Evolutionary conservation across 169 alveolate genomes (phyloP), one percentile per base, ranked within the genome.

Genomic region (Theileria equi): DNA sequence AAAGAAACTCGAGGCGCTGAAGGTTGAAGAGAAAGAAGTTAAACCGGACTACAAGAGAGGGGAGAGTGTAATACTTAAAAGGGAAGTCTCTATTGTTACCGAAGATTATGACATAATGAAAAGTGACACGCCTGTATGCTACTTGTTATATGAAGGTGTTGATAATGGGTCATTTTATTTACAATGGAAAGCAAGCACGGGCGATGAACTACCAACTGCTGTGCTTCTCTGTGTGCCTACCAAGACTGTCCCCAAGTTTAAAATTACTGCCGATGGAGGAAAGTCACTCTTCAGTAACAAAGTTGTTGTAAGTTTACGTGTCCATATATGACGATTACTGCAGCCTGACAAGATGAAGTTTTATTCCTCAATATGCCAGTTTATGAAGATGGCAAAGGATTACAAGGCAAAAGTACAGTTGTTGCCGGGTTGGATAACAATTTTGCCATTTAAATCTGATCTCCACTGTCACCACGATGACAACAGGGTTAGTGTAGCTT

Each of bases 271-370:
- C 26, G 81, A 77, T 61, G 73, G 81, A 17, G 86, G 86, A 34
- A 64, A 81, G 34, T 44, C 81, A 3, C 63, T 38, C 28, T 29
- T 77, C 49, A 47, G 80, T 40, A 50, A 68, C 23, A 35, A 68
- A 35, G 84, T 74, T 13, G 60, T 65, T 53, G 84, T 74, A 52
- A 21, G 84, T 50, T 6, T 11, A 3, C 38, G 26, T 16, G 3
- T 3, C 19, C 21, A 47, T 41, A 6, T 25, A 17, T 11, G n/a
- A n/a, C n/a, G n/a, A n/a, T 34, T 21, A 3, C 17, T 43, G 35
- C 73, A 77, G 81, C 81, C 86, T 29, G 81, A 66, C 52, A 77
- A 77, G 60, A 44, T 40, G 40, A 77, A 77, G 67, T 77, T 43
- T 47, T 77, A 63, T 60, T 67, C 80, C 41, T 25, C 55, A 19